Base-by-base conservation (phyloP, 169 alveolate genomes). In the Eimeria acervulina region DNA sequence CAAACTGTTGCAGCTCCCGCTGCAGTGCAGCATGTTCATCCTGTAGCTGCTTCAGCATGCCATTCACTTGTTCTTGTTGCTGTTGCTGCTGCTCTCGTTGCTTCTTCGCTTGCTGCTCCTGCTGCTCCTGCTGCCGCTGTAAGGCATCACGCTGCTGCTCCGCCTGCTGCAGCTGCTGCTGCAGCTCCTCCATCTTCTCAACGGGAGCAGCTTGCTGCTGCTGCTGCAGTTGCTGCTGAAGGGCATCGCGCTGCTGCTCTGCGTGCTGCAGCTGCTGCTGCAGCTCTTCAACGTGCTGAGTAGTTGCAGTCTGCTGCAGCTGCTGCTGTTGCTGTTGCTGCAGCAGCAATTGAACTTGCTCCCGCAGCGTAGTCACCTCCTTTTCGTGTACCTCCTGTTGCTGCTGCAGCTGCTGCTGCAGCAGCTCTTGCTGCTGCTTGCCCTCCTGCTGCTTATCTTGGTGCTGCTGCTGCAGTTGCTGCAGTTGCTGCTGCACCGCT, bases 171-270 rank as follows among this genome's bases (percentile, higher is more conserved):
- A 38, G 59, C 85, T 7, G 90, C 70, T 44, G 90, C 90, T 40
- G 90, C 90, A 44, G 44, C 36, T 44, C 90, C 26, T 40, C 44
- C 5, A 28, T 44, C 8, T 47, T 23, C 70, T 44, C 28, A 23
- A 12, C 5, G 36, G 61, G 5, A 7, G 7, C 87, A 38, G 52
- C 40, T 40, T 76, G 63, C 59, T 21, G 87, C 87, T 76, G 52
- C 42, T 63, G 74, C 74, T 63, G 74, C 36, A 63, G 74, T n/a
- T 63, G 74, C 74, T 63, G 74, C 74, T 63, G 74, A 21, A 63
- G 83, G 83, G 44, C 51, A 38, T 72, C 83, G 52, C 83, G 83
- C 51, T 72, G 83, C 83, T 72, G 83, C 83, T 72, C 83, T 26
- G 52, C 83, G 26, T 72, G 47, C 83, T 72, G 83, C 83, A 72